A percentile compares a stretch with the other conserved stretches of the same genome.
These are phyloP conservation scores for Rubroshorea leprosula DNA, from an alignment of 345 rosid species.

Conservation along the genomic window DNA sequence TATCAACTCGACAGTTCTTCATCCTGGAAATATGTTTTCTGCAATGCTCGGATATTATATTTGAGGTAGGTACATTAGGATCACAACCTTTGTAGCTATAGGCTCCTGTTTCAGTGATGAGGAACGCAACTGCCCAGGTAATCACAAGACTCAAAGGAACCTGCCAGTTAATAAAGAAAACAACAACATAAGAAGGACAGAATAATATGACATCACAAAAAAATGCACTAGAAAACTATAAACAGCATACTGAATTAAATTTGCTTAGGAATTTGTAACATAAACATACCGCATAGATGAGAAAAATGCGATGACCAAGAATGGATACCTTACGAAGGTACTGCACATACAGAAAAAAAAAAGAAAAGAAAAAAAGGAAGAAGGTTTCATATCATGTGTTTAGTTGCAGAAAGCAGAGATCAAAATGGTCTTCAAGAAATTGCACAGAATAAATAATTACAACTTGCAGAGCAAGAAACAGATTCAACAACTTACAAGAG, in stretches of 20 bases:
- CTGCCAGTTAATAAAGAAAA: constrained; percentile 36
- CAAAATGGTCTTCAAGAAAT: neutral
- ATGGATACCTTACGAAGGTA: constrained; percentile 91
- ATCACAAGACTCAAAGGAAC: constrained; percentile 93
- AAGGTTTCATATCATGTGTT: constrained; percentile 19
- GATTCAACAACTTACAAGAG: constrained; percentile 68
- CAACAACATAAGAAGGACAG: neutral
- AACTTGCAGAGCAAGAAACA: neutral
- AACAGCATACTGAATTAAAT: neutral
- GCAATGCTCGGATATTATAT: constrained; percentile 78
- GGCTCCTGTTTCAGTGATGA: constrained; percentile 79
- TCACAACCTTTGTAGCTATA: constrained; percentile 85
- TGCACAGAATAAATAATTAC: neutral
- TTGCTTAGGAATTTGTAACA: neutral
- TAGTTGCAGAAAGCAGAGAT: neutral
- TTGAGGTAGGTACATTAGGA: constrained; percentile 64
- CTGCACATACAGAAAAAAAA: constrained; percentile 42
- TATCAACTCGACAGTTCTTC: constrained; percentile 84
- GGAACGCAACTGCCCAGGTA: constrained; percentile 88
- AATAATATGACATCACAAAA: neutral
- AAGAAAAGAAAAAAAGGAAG: too few species aligned
- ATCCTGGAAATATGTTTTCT: constrained; percentile 73
- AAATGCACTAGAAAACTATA: neutral
- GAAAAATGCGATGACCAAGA: constrained; percentile 87
- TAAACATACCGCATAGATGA: constrained; percentile 76